Percentiles rank a stretch among this genome's conserved stretches.
Conservation (phyloP, 129 eudicot genomes). For the Lonicera japonica region DNA sequence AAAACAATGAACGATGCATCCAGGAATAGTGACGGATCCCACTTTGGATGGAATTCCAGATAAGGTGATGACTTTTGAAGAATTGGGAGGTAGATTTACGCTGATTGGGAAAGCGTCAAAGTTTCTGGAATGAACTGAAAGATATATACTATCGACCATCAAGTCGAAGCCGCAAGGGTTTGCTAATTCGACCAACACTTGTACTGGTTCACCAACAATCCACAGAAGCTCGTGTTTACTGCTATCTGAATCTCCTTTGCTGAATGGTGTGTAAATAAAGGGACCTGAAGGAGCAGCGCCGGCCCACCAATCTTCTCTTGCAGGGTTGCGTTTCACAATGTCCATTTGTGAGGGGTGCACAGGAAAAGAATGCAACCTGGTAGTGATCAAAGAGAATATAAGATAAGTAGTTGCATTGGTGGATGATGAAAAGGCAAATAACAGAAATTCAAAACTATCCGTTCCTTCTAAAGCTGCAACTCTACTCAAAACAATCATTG, state of each 20-base stretch:
- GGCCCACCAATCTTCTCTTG: conserved; percentile 92
- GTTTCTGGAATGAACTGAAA: conserved; percentile 71
- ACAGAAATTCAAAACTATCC: neutral
- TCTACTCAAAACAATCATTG: no score
- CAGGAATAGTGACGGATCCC: conserved; percentile 74
- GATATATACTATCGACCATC: conserved; percentile 82
- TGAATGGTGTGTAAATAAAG: conserved; percentile 92
- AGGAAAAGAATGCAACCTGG: conserved; percentile 95
- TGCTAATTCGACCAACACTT: conserved; percentile 87
- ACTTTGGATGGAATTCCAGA: conserved; percentile 90
- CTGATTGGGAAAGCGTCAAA: conserved; percentile 89
- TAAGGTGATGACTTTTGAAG: conserved; percentile 78
- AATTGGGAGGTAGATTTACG: conserved; percentile 79
- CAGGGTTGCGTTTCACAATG: conserved; percentile 66
- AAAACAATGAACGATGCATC: conserved; percentile 92
- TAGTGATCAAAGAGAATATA: neutral
- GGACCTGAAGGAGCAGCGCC: conserved; percentile 99
- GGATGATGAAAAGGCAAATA: neutral
- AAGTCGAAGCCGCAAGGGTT: conserved; percentile 94
- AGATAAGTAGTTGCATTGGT: neutral
- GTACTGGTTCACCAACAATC: conserved; percentile 96
- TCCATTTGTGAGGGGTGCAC: conserved; percentile 79
- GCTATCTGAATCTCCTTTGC: conserved; percentile 72
- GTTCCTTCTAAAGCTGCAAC: no score
- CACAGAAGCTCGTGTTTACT: conserved; percentile 79